These are phyloP conservation scores for Pseudogymnoascus sp. DNA, from an alignment of 2,329 filamentous ascomycete species.

Conservation along the genomic window DNA sequence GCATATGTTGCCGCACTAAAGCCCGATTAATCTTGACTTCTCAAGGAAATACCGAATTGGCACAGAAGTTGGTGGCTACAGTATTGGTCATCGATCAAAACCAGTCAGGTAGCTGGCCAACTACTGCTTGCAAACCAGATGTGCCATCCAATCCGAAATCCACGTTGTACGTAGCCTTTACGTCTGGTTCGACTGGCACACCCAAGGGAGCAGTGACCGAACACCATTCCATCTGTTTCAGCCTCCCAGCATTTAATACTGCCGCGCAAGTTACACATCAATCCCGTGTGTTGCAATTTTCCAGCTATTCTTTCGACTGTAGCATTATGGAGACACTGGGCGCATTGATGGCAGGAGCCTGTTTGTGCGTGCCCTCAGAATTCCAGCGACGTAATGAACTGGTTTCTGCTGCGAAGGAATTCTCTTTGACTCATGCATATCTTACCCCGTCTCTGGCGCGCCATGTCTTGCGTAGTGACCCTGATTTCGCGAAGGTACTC, in stretches of 20 bases:
- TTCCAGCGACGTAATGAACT: conserved; percentile 65
- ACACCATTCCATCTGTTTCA: conserved; percentile 19
- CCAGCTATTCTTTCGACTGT: conserved; percentile 8
- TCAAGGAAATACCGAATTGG: background rate
- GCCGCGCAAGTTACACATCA: conserved; percentile 31
- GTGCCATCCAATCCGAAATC: background rate
- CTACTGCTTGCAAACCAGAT: background rate
- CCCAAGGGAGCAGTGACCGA: conserved; percentile 41
- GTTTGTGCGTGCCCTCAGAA: conserved; percentile 59
- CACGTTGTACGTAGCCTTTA: conserved; percentile 20
- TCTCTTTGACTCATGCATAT: conserved; percentile 41
- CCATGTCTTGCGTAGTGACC: conserved; percentile 77
- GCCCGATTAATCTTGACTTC: background rate
- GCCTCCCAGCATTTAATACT: conserved; percentile 16
- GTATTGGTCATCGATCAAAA: background rate
- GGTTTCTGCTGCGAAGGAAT: conserved; percentile 50
- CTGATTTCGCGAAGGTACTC: conserved; percentile 62
- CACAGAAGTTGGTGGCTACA: background rate
- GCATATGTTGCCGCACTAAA: conserved; percentile 11
- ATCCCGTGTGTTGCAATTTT: conserved; percentile 32
- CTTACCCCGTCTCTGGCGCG: conserved; percentile 56
- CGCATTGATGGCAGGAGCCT: conserved; percentile 4
- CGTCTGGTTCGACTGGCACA: conserved; percentile 42
- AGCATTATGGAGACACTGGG: conserved; percentile 9
- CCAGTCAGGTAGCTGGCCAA: background rate